Evolutionary conservation across 176 grass and related monocot genomes (phyloP).

Genomic region (Poa annua): DNA sequence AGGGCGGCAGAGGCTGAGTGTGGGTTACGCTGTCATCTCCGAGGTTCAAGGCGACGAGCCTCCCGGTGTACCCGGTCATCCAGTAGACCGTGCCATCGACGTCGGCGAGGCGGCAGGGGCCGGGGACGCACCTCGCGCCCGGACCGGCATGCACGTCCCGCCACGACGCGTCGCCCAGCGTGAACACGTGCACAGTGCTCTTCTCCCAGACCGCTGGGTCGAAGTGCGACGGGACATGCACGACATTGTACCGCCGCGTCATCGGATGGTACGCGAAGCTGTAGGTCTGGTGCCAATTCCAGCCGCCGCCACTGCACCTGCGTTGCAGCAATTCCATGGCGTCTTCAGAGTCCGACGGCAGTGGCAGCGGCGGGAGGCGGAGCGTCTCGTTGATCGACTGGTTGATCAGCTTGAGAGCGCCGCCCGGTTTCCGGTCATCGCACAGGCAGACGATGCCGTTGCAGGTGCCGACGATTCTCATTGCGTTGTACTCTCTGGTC

Average conservation of each 20-base stretch:
- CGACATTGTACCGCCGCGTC: background rate
- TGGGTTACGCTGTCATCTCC: background rate
- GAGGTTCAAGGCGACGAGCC: background rate
- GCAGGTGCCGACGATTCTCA: conserved; percentile 3
- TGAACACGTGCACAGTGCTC: background rate
- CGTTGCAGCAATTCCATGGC: background rate
- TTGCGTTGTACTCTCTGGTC: background rate
- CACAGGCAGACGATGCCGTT: background rate
- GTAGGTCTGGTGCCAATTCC: background rate
- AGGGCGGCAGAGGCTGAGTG: background rate
- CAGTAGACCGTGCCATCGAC: background rate
- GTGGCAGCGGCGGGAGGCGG: background rate
- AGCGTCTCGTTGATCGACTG: conserved; percentile 1
- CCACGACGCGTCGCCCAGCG: background rate
- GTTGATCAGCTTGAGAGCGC: background rate
- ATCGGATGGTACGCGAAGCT: background rate
- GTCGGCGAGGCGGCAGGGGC: background rate
- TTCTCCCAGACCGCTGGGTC: no score
- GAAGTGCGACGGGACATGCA: no score
- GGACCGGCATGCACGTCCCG: background rate
- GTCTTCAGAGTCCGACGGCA: background rate
- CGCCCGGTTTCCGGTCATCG: background rate
- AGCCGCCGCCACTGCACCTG: no score
- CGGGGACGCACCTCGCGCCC: background rate
- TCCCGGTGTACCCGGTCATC: background rate